Percentiles rank a stretch among this genome's conserved stretches.
Evolutionary conservation across 805 yeast genomes (phyloP).

Genomic region (Wickerhamiella hasegawae): DNA sequence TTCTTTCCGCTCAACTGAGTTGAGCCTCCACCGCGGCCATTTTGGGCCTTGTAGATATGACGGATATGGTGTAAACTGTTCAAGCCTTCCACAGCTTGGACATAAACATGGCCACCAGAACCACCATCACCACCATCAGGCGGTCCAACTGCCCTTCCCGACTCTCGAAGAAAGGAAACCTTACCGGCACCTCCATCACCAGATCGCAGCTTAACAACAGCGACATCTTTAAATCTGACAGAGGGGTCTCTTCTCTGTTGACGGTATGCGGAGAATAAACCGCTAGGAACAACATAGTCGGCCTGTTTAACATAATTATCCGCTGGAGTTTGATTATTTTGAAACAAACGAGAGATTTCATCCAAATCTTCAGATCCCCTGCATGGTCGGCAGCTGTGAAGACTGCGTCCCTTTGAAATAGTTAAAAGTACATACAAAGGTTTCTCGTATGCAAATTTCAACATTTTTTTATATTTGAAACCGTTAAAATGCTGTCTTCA

Average conservation of each 20-base stretch:
- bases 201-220: slow-evolving; percentile 47
- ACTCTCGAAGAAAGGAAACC: slow-evolving; percentile 74
- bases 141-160: slow-evolving; percentile 75
- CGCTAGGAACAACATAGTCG: too few species aligned
- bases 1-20: slow-evolving; percentile 74
- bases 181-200: slow-evolving; percentile 87
- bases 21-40: slow-evolving; percentile 56
- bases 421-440: too few species aligned
- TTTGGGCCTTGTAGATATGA: slow-evolving; percentile 51
- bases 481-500: too few species aligned
- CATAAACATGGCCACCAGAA: slow-evolving; percentile 71
- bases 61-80: slow-evolving; percentile 56
- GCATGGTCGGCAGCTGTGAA: too few species aligned
- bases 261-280: too few species aligned
- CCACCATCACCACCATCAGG: slow-evolving; percentile 99
- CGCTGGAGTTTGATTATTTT: too few species aligned
- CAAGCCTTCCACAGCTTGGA: slow-evolving; percentile 61
- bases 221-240: slow-evolving; percentile 32
- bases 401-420: too few species aligned
- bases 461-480: too few species aligned
- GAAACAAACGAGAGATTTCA: too few species aligned
- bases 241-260: slow-evolving; percentile 13
- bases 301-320: too few species aligned
- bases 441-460: too few species aligned
- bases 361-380: too few species aligned